Base-by-base conservation (phyloP, 148 eudicot species). In the Selenicereus undatus region DNA sequence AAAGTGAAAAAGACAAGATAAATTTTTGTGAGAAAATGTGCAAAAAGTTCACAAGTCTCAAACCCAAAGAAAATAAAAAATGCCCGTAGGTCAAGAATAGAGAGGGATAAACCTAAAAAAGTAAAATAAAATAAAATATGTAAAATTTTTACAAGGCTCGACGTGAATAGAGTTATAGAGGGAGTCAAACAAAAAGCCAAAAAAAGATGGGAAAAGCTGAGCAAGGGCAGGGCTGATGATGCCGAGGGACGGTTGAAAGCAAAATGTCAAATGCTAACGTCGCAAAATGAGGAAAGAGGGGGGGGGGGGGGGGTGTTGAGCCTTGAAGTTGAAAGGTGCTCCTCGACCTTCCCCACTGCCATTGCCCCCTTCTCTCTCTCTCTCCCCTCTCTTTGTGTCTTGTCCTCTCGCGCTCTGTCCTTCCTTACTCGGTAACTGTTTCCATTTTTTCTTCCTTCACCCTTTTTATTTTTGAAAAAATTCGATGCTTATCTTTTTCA, bases 261-360 rank as follows among this genome's bases (percentile, higher is more conserved):
- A 81, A 77, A 84, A 84, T 84, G 86, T 84, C 86, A 84, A 84
- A 84, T 51, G 80, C 83, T 77, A 84, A 62, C 80, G 74, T 84
- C 83, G 83, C 39, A 60, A 30, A 76, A 48, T 80, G 5, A 78
- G 82, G 82, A 66, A 71, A 16, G 51, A 50, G 56, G 26, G 66
- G 43, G 36, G 43, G 26, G 52, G 14, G 10, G 52, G 52, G 52
- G 0, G 52, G 12, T 9, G 14, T 48, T n/a, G 22, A 0, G 43
- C 52, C 62, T 56, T 18, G 62, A 18, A 6, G 5, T 51, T 71
- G 79, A 69, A 76, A 66, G 84, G 32, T 58, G 70, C 62, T 18
- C 45, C 43, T 54, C 84, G 79, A 73, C 74, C 78, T 36, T 52
- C 65, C 74, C 74, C 32, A 73, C 81, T 43, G 36, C 35, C 58